Percentiles rank a stretch among this genome's conserved stretches.
Conservation (phyloP, 1,284 basidiomycete species). For the Marasmius tenuissimus region DNA sequence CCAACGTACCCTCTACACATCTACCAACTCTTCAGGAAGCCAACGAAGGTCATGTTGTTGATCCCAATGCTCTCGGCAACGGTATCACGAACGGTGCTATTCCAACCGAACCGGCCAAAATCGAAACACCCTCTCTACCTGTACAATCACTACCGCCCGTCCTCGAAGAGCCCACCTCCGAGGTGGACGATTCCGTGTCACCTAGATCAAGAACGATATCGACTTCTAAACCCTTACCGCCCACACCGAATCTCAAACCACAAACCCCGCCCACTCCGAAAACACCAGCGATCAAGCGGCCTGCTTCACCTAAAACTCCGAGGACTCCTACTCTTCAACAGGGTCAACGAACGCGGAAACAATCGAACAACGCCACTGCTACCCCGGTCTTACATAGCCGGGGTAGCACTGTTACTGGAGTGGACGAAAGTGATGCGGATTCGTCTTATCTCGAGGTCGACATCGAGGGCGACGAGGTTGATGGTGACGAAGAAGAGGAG, state of each 20-base stretch:
- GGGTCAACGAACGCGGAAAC: neutral
- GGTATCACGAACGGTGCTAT: neutral
- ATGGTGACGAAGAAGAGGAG: constrained; percentile 48
- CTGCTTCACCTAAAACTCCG: neutral
- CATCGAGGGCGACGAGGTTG: constrained; percentile 49
- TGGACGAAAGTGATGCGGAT: neutral
- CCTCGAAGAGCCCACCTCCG: neutral
- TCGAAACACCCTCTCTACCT: neutral
- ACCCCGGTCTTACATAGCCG: neutral
- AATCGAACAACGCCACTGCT: neutral
- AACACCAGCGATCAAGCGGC: neutral
- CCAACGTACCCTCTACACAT: neutral
- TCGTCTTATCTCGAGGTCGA: constrained; percentile 29
- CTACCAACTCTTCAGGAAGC: neutral
- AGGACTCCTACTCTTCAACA: neutral
- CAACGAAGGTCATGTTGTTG: neutral
- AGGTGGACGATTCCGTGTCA: too few relatives aligned
- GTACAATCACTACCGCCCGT: neutral
- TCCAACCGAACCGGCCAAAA: neutral
- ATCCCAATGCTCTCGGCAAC: neutral
- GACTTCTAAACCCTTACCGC: neutral
- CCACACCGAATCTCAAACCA: neutral
- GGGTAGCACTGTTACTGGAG: neutral
- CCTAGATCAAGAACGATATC: neutral
- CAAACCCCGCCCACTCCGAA: neutral